Percentiles rank a stretch among this genome's conserved stretches.
phyloP scores from a whole-genome alignment of 257 asterid genomes.

The Lycium ferocissimum region DNA sequence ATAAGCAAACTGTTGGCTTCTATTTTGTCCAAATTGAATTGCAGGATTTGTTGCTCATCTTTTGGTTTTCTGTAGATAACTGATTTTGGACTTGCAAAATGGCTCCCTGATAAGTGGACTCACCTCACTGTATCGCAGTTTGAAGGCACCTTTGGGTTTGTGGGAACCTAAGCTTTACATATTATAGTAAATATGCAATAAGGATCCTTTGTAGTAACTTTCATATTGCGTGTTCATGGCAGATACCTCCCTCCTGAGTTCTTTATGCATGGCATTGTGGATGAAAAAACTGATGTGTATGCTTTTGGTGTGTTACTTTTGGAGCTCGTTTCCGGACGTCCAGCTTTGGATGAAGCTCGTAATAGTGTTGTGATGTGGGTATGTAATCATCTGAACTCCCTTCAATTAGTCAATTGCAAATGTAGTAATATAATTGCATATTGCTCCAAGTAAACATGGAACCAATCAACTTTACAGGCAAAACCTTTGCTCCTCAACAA shows the following conservation, averaged over 20 bases:
- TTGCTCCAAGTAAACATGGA: background rate
- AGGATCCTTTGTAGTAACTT: constrained; percentile 4
- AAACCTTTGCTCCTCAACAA: constrained; percentile 69
- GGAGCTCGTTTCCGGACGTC: constrained; percentile 86
- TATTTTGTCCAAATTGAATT: background rate
- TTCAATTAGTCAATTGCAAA: background rate
- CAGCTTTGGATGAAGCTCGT: constrained; percentile 78
- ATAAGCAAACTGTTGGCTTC: background rate
- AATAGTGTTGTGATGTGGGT: constrained; percentile 98
- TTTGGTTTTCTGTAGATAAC: constrained; percentile 67
- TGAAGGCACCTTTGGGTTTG: constrained; percentile 97
- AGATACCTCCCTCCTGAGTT: constrained; percentile 99
- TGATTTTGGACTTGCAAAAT: constrained; percentile 95
- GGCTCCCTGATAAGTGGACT: constrained; percentile 99
- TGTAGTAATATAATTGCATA: background rate
- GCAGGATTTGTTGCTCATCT: constrained; percentile 32
- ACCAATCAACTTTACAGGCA: constrained; percentile 59
- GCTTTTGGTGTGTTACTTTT: constrained; percentile 86
- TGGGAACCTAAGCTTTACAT: constrained; percentile 27
- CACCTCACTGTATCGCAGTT: constrained; percentile 81
- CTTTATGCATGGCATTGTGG: constrained; percentile 90
- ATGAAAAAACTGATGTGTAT: constrained; percentile 94
- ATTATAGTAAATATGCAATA: background rate
- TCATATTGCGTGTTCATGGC: constrained; percentile 35
- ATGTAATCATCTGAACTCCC: constrained; percentile 39